phyloP scores from a whole-genome alignment of 768 basidiomycete species.

The Tricholoma hemisulphureum region DNA sequence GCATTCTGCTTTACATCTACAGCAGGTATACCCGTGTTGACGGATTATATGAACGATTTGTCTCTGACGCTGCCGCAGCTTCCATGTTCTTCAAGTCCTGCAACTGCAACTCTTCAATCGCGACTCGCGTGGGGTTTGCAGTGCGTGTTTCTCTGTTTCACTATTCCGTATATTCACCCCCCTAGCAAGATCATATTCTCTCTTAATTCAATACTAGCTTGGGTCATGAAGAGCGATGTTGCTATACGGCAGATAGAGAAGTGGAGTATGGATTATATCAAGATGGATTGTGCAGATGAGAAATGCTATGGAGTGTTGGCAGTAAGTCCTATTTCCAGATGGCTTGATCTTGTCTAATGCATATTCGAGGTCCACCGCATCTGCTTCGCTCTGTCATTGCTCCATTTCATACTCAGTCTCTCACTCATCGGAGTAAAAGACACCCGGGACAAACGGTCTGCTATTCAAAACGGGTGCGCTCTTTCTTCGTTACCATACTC shows the following conservation, averaged over 20 bases:
- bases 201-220: conserved; percentile 92
- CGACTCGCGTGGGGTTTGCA: conserved; percentile 93
- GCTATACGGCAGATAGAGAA: conserved; percentile 86
- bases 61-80: conserved; percentile 44
- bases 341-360: not conserved
- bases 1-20: conserved; percentile 88
- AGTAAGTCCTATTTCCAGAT: conserved; percentile 45
- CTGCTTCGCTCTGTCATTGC: conserved; percentile 89
- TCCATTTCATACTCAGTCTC: conserved; percentile 80
- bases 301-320: conserved; percentile 97
- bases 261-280: conserved; percentile 94
- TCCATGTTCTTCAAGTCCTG: conserved; percentile 98
- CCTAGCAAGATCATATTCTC: conserved; percentile 84
- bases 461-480: conserved; percentile 91
- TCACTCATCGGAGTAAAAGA: conserved; percentile 84
- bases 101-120: conserved; percentile 98
- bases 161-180: not conserved
- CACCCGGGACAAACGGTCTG: conserved; percentile 89
- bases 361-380: conserved; percentile 79
- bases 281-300: conserved; percentile 92
- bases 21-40: conserved; percentile 50
- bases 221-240: conserved; percentile 91
- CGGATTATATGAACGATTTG: not conserved
- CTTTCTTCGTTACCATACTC: not conserved
- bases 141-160: conserved; percentile 41